Percentiles rank a stretch among this genome's conserved stretches.
phyloP scores from a whole-genome alignment of 164 flowering plant species.

The Sextonia rubra region DNA sequence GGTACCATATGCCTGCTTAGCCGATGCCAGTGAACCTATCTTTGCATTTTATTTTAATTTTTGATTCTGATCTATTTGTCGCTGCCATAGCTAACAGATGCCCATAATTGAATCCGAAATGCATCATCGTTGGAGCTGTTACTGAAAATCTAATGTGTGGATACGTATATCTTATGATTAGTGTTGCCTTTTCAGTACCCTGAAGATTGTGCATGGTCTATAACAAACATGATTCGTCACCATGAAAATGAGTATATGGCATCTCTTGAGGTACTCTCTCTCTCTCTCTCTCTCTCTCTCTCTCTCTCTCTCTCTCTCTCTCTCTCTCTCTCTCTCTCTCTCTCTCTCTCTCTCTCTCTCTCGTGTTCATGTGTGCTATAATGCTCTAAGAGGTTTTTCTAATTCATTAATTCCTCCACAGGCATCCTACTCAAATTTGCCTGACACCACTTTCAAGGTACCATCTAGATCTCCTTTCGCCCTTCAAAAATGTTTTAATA shows the following conservation, averaged over 20 bases:
- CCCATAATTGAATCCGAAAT: neutral
- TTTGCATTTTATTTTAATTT: no score
- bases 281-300: no score
- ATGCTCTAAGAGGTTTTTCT: slow-evolving; percentile 9
- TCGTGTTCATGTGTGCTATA: no score
- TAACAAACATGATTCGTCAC: slow-evolving; percentile 75
- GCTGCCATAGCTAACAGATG: neutral
- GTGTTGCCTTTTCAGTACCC: slow-evolving; percentile 54
- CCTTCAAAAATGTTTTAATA: neutral
- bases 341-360: no score
- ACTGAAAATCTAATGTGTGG: neutral
- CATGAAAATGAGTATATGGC: slow-evolving; percentile 89
- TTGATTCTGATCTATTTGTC: no score
- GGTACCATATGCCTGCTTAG: no score
- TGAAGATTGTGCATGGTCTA: slow-evolving; percentile 66
- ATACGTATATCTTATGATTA: neutral
- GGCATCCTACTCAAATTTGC: slow-evolving; percentile 80
- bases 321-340: neutral
- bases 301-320: neutral
- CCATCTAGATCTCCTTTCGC: neutral
- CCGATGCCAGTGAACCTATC: no score
- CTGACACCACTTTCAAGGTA: slow-evolving; percentile 98
- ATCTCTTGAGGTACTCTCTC: slow-evolving; percentile 65
- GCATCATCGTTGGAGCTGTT: neutral
- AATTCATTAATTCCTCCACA: slow-evolving; percentile 31